Evolutionary conservation across 2,329 filamentous ascomycete species (phyloP), one percentile per base, ranked within the genome.

Genomic region (Xylariales sp.): DNA sequence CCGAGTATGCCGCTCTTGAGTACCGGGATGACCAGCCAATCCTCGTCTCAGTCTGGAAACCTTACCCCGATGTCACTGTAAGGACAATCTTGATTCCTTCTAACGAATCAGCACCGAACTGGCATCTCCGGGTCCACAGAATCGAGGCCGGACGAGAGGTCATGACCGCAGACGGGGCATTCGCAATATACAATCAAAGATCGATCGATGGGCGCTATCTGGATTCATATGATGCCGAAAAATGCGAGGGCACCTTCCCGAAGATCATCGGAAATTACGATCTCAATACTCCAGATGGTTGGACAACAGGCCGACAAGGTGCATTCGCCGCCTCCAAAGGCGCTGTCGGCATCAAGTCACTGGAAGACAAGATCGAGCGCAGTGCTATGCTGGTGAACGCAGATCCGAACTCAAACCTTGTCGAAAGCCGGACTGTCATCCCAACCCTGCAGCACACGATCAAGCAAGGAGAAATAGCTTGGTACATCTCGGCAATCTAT

Each of bases 371-470:
- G 7, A 66, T 64, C 6, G 62, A 57, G 11, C 69, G 83, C 15
- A 63, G 61, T 40, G 85, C 84, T 3, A 80, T 75, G 56, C 69
- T 88, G 19, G 78, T 89, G 35, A 80, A 88, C 43, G 83, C 84
- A 9, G 86, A 90, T 57, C 84, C 86, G 5, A 89, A 90, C 64
- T 85, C 82, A 35, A 90, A 90, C 61, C 64, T 90, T 24, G 70
- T 88, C 3, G 81, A 88, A 63, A 79, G 80, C 44, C 68, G 86
- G 44, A 88, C 83, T 4, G 72, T 84, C 31, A 76, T 90, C 51
- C 86, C 86, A 18, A 82, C 82, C 21, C 61, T 90, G 53, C 76
- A 81, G 55, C 71, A 76, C 47, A 80, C 77, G 19, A 58, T 89
- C 25, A 65, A 66, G 40, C 67, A 70, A 32, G 82, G 76, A 0